These are phyloP conservation scores for Arctium lappa DNA, from an alignment of 129 eudicot species.

Conservation along the genomic window DNA sequence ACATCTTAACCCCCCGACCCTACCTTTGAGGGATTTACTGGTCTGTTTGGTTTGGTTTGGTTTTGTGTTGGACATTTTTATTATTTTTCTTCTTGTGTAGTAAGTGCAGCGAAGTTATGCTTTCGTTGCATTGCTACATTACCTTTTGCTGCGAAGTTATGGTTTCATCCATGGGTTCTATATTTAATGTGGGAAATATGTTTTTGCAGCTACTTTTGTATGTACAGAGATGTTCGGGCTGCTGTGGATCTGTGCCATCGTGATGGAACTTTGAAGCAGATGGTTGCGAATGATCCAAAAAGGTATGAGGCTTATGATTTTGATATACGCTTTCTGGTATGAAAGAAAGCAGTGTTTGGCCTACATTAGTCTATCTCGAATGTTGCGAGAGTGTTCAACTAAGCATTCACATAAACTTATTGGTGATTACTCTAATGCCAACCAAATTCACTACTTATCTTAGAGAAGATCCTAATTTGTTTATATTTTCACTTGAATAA, in stretches of 20 bases:
- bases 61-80: no score
- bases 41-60: no score
- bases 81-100: no score
- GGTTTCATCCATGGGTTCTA: neutral
- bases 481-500: neutral
- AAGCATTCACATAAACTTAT: no score
- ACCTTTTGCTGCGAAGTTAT: neutral
- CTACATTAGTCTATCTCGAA: neutral
- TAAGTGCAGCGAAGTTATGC: neutral
- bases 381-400: neutral
- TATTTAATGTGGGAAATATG: constrained; percentile 17
- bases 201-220: constrained; percentile 64
- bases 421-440: no score
- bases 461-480: neutral
- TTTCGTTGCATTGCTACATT: neutral
- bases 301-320: constrained; percentile 31
- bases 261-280: constrained; percentile 93
- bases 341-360: neutral
- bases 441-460: neutral
- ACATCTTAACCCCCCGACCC: no score
- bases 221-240: constrained; percentile 95
- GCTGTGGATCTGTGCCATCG: constrained; percentile 98
- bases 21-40: no score
- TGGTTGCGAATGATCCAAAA: constrained; percentile 93
- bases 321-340: neutral